phyloP scores from a whole-genome alignment of 345 rosid species.

The Rhodomyrtus tomentosa region DNA sequence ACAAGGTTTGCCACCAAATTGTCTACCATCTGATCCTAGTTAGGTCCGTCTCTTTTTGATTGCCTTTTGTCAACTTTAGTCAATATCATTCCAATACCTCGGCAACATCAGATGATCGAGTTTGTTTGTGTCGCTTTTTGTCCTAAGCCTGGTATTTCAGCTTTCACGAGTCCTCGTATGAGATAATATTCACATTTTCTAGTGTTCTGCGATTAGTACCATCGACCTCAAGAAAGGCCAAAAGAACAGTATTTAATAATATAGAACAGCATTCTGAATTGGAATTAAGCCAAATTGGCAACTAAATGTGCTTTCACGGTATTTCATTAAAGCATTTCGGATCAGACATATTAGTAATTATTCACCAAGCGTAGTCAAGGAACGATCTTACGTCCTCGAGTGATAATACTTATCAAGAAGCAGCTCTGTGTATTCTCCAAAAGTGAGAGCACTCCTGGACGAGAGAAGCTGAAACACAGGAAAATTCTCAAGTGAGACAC shows the following conservation, averaged over 20 bases:
- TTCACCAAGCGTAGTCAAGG: neutral
- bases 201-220: neutral
- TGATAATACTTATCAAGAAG: conserved; percentile 68
- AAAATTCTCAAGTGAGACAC: neutral
- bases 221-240: neutral
- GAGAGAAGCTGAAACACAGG: conserved; percentile 33
- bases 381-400: conserved; percentile 22
- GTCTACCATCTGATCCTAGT: neutral
- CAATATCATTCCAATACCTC: neutral
- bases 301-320: too few relatives aligned
- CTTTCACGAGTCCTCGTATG: neutral
- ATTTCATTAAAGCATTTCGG: neutral
- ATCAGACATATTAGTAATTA: neutral
- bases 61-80: neutral
- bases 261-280: neutral
- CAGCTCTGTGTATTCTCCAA: conserved; percentile 78
- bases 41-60: neutral
- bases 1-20: neutral
- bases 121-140: neutral
- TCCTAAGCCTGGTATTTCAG: neutral
- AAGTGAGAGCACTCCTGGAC: conserved; percentile 37
- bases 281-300: neutral
- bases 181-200: neutral
- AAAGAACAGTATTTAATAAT: neutral
- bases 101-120: neutral